Evolutionary conservation across 2,329 filamentous ascomycete species (phyloP), one percentile per base, ranked within the genome.

Genomic region (Immersiporthe knoxdaviesiana): DNA sequence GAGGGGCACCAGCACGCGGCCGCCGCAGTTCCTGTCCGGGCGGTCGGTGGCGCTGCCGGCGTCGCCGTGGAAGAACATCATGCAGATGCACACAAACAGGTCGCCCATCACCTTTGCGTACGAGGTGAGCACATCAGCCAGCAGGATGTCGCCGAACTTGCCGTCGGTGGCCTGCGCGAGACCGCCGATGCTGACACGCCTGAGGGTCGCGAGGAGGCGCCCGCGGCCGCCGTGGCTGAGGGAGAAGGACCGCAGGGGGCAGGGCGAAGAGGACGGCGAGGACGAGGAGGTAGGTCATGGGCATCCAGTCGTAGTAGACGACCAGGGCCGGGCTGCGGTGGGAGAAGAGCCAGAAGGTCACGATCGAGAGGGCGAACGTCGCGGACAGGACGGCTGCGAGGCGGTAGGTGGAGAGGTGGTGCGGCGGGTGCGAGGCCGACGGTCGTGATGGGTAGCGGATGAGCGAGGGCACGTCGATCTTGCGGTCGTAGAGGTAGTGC

Each of bases 51-150:
- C 92, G 65, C 91, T 91, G 56, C 89, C 87, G 3, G 87, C 87
- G 3, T 85, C 81, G 1, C 87, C 87, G 76, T 97, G 88, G 79
- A 97, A 94, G 69, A 71, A 71, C 69, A 71, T 71, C 95, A 97
- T 97, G 87, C 94, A 98, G 37, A 94, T 81, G 62, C 90, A 90
- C 67, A 98, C 91, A 78, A 94, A 97, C 16, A 97, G 82, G 79
- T 99, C 96, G 32, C 91, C 95, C 37, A 97, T 84, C 39, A 97
- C 92, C 79, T 97, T 97, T 71, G 95, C 91, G 79, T 98, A 99
- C 76, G 92, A 97, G 56, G 96, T 99, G 74, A 98, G 82, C 67
- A 94, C 95, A 85, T 99, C 96, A 44, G 96, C 94, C 24, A 99
- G 88, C 69, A 99, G 82, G 65, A 98, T 91, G 77, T 99, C 96